A percentile compares a stretch with the other conserved stretches of the same genome.
phyloP scores from a whole-genome alignment of 179 eudicot genomes.

The Actinidia polygama region DNA sequence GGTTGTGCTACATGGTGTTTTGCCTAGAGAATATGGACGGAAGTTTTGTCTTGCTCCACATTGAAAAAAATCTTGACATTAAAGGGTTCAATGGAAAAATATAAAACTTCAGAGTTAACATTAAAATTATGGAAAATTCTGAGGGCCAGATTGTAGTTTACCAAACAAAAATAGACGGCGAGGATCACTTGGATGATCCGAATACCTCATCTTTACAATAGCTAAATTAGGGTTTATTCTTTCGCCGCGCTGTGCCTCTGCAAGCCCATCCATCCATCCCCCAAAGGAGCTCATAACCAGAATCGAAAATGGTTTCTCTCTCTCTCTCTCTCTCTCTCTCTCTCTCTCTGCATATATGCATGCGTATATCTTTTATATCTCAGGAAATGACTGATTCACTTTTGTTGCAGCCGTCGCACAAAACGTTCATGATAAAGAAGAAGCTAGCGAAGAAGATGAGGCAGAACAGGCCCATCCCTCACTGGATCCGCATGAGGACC shows the following conservation, averaged over 20 bases:
- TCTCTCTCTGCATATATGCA: background rate
- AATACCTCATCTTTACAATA: background rate
- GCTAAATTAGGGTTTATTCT: background rate
- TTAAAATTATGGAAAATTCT: too few species aligned
- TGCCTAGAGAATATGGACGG: too few species aligned
- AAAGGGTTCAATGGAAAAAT: too few species aligned
- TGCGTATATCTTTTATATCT: background rate
- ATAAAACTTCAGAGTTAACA: too few species aligned
- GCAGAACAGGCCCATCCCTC: conserved; percentile 54
- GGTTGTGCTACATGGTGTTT: too few species aligned
- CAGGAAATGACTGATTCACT: background rate
- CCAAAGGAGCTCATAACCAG: conserved; percentile 3
- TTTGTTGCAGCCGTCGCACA: conserved; percentile 48
- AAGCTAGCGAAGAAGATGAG: conserved; percentile 59
- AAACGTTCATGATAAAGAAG: conserved; percentile 52
- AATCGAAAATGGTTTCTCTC: conserved; percentile 19
- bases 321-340: conserved; percentile 12
- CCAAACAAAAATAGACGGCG: background rate
- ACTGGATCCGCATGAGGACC: conserved; percentile 52
- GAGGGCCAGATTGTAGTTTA: too few species aligned
- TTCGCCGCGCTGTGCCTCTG: background rate
- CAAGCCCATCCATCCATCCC: background rate
- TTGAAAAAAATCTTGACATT: too few species aligned
- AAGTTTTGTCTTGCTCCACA: too few species aligned
- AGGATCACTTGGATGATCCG: background rate